phyloP scores from a whole-genome alignment of 495 filamentous ascomycete species.

The Penicillium longicatenatum region DNA sequence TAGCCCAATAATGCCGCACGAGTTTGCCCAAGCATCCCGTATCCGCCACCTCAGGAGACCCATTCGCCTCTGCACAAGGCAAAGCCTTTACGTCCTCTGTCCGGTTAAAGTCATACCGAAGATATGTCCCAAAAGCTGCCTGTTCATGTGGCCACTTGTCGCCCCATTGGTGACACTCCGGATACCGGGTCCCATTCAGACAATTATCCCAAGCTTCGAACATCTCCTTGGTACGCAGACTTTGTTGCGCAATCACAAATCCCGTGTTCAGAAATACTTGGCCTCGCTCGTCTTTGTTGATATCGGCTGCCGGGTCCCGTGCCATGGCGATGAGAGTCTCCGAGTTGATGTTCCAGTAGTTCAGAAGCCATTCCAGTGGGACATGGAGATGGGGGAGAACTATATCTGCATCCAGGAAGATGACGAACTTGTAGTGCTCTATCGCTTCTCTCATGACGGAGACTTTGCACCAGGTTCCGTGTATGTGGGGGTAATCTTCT shows the following conservation, averaged over 20 bases:
- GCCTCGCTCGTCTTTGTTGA: conserved; percentile 32
- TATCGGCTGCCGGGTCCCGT: conserved; percentile 33
- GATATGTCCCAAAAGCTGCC: conserved; percentile 37
- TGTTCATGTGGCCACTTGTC: conserved; percentile 41
- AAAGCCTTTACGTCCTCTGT: conserved; percentile 38
- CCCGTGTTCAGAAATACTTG: conserved; percentile 41
- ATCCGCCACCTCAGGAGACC: conserved; percentile 19
- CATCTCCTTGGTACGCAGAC: conserved; percentile 36
- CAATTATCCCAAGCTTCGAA: conserved; percentile 41
- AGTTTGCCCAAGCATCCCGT: conserved; percentile 19
- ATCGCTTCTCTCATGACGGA: conserved; percentile 47
- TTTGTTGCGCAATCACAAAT: conserved; percentile 41
- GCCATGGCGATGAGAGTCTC: conserved; percentile 49
- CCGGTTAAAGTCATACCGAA: conserved; percentile 36
- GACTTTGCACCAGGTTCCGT: conserved; percentile 53
- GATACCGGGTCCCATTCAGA: conserved; percentile 29
- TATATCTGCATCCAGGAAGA: conserved; percentile 54
- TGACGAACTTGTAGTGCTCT: conserved; percentile 47
- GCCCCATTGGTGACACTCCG: conserved; percentile 33
- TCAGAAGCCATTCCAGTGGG: conserved; percentile 56
- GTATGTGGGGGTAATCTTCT: conserved; percentile 16
- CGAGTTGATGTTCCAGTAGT: conserved; percentile 51
- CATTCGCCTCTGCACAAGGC: conserved; percentile 41
- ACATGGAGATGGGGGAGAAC: conserved; percentile 50
- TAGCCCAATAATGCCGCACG: conserved; percentile 24